These are phyloP conservation scores for Trichosporon sp. DNA, from an alignment of 1,284 basidiomycete species.

Conservation along the genomic window DNA sequence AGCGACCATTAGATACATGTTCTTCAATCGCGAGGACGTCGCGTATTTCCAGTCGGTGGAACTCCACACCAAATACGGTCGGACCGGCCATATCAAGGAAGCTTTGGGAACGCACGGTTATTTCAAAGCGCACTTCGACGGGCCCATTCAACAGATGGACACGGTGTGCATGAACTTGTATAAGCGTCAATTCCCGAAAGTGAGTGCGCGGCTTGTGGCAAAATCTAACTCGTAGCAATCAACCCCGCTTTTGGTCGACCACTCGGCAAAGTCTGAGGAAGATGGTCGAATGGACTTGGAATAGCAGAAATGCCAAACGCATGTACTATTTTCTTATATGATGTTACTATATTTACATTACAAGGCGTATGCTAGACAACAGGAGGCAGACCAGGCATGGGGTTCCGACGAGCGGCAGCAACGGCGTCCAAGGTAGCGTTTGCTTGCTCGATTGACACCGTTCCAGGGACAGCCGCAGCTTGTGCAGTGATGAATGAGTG, in stretches of 20 bases:
- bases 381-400: conserved; percentile 1
- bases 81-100: conserved; percentile 86
- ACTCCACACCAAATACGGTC: conserved; percentile 85
- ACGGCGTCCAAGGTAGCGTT: conserved; percentile 14
- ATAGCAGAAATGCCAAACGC: conserved; percentile 3
- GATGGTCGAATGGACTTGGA: conserved; percentile 30
- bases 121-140: conserved; percentile 96
- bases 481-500: conserved; percentile 61
- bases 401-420: conserved; percentile 9
- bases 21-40: conserved; percentile 90
- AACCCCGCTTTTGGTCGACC: not conserved
- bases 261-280: not conserved
- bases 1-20: conserved; percentile 97
- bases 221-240: not conserved
- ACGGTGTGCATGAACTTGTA: conserved; percentile 86
- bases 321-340: not conserved
- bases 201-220: not conserved
- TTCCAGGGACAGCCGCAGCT: not conserved
- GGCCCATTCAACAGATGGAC: conserved; percentile 92
- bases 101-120: conserved; percentile 97
- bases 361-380: not conserved
- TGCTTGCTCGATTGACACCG: conserved; percentile 15
- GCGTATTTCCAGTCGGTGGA: conserved; percentile 91
- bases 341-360: not conserved
- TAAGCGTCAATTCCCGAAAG: conserved; percentile 79